phyloP scores from a whole-genome alignment of 805 yeast species.

The Candida silvatica region DNA sequence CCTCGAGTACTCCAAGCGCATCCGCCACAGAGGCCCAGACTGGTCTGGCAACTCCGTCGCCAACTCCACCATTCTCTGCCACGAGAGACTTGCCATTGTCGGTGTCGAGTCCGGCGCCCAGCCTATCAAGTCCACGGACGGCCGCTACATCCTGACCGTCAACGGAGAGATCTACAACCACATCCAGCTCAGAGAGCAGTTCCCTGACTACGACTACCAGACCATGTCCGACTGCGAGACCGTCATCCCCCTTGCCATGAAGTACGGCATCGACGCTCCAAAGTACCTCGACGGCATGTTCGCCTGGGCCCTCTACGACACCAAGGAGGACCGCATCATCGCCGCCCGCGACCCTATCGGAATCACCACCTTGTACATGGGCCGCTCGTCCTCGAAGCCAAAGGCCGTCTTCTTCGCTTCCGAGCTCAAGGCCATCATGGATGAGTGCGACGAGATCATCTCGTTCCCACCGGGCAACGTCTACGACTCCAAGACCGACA shows the following conservation, averaged over 20 bases:
- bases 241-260: constrained; percentile 84
- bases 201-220: constrained; percentile 65
- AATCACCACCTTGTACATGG: constrained; percentile 93
- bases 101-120: constrained; percentile 98
- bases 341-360: constrained; percentile 99
- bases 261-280: constrained; percentile 87
- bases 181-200: constrained; percentile 73
- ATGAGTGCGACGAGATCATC: constrained; percentile 85
- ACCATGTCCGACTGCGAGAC: constrained; percentile 96
- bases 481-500: constrained; percentile 84
- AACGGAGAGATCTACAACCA: constrained; percentile 99
- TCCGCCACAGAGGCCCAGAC: constrained; percentile 99
- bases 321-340: constrained; percentile 71
- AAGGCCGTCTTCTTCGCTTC: constrained; percentile 83
- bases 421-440: constrained; percentile 88
- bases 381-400: constrained; percentile 63
- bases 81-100: constrained; percentile 95
- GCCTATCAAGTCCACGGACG: constrained; percentile 83
- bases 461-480: constrained; percentile 99
- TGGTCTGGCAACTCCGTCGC: constrained; percentile 88
- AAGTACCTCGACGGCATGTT: constrained; percentile 96
- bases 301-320: constrained; percentile 89
- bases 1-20: constrained; percentile 80
- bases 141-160: constrained; percentile 66
- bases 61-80: constrained; percentile 78